Percentiles rank a stretch among this genome's conserved stretches.
Evolutionary conservation across 1,139 yeast genomes (phyloP).

Genomic region (Nakaseomyces glabratus): DNA sequence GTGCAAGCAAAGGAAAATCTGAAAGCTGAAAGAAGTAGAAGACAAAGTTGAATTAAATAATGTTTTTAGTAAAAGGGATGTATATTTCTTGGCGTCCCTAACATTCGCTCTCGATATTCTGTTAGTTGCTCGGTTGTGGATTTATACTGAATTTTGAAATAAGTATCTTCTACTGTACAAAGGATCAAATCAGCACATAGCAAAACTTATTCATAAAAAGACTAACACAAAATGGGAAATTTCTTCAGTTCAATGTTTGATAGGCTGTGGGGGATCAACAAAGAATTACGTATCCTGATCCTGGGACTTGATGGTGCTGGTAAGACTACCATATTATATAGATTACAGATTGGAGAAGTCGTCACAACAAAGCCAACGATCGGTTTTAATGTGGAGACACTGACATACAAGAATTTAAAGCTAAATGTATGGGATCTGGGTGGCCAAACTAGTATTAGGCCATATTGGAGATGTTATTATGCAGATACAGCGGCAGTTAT

Average conservation of each 20-base stretch:
- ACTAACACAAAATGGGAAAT: constrained; percentile 62
- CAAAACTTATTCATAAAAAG: too few relatives aligned
- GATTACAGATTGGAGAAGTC: constrained; percentile 88
- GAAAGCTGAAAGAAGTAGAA: too few relatives aligned
- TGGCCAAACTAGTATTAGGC: constrained; percentile 93
- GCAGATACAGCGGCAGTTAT: constrained; percentile 93
- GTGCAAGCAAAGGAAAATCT: too few relatives aligned
- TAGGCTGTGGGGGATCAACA: constrained; percentile 79
- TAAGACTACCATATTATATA: constrained; percentile 86
- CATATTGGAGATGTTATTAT: constrained; percentile 97
- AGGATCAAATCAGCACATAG: too few relatives aligned
- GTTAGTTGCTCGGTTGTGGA: too few relatives aligned
- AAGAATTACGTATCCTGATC: constrained; percentile 85
- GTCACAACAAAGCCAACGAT: constrained; percentile 92
- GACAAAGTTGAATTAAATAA: too few relatives aligned
- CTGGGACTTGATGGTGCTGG: constrained; percentile 98
- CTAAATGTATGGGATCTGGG: constrained; percentile 90
- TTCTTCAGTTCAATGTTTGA: constrained; percentile 79
- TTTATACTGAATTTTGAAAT: too few relatives aligned
- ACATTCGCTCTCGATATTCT: too few relatives aligned
- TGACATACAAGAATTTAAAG: constrained; percentile 81
- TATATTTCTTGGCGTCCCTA: too few relatives aligned
- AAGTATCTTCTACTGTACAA: too few relatives aligned
- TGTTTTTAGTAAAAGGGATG: too few relatives aligned
- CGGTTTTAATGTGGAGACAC: constrained; percentile 94